Percentiles rank a stretch among this genome's conserved stretches.
phyloP scores from a whole-genome alignment of 768 basidiomycete genomes.

The Boletus patriciae region DNA sequence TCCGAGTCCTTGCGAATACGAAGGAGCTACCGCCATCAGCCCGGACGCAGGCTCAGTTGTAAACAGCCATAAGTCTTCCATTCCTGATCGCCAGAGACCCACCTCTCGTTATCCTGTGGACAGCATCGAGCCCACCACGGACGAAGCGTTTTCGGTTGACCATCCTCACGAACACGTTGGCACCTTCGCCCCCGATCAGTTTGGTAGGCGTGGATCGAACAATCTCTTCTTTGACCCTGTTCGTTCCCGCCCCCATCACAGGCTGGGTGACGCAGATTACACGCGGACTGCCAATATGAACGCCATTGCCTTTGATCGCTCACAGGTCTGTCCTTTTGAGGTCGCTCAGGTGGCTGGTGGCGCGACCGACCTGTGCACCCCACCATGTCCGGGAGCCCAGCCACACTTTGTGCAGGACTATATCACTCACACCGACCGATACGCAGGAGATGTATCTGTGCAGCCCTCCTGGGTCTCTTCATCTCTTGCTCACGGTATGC shows the following conservation, averaged over 20 bases:
- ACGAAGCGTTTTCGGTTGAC: conserved; percentile 15
- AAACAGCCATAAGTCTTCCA: conserved; percentile 10
- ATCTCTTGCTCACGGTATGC: conserved; percentile 26
- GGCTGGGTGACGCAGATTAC: conserved; percentile 22
- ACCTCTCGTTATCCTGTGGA: conserved; percentile 19
- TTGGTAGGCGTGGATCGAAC: conserved; percentile 37
- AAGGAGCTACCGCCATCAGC: conserved; percentile 15
- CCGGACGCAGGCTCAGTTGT: conserved; percentile 10
- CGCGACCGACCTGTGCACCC: conserved; percentile 26
- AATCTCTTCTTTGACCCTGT: conserved; percentile 42
- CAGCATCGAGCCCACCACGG: conserved; percentile 12
- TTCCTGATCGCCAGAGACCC: conserved; percentile 21
- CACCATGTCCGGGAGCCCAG: conserved; percentile 23
- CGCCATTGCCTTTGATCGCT: conserved; percentile 19
- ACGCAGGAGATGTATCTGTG: conserved; percentile 20
- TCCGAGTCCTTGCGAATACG: conserved; percentile 22
- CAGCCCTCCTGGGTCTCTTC: conserved; percentile 31
- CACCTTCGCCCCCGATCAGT: conserved; percentile 21
- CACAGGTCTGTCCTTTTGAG: conserved; percentile 25
- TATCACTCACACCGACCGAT: conserved; percentile 27
- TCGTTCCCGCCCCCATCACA: conserved; percentile 27
- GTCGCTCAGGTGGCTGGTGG: conserved; percentile 21
- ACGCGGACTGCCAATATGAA: conserved; percentile 23
- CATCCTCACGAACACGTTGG: conserved; percentile 14
- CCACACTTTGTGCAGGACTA: conserved; percentile 27